Evolutionary conservation across 768 basidiomycete genomes (phyloP).

Genomic region (Leccinum disarticulatum): DNA sequence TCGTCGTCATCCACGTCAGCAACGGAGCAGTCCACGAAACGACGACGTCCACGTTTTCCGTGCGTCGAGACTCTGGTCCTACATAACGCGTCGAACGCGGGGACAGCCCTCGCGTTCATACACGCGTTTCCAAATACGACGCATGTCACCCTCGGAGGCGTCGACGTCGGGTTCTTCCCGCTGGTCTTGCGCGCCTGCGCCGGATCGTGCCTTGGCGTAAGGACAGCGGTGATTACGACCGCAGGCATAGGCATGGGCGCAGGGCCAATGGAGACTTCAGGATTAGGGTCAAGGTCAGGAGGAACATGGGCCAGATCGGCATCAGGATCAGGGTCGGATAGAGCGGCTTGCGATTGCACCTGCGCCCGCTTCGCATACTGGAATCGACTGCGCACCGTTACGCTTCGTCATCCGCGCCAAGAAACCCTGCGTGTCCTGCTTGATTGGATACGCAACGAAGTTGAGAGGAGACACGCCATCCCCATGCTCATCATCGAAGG

Average conservation of each 20-base stretch:
- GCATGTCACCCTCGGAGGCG: conserved; percentile 24
- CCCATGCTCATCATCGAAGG: conserved; percentile 24
- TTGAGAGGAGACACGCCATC: conserved; percentile 4
- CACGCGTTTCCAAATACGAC: conserved; percentile 26
- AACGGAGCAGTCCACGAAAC: conserved; percentile 1
- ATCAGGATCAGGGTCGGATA: not conserved
- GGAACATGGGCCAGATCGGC: not conserved
- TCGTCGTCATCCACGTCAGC: not conserved
- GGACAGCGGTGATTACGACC: not conserved
- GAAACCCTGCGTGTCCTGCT: conserved; percentile 21
- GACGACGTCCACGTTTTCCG: conserved; percentile 26
- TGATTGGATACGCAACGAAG: conserved; percentile 23
- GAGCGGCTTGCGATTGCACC: conserved; percentile 1
- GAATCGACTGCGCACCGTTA: conserved; percentile 21
- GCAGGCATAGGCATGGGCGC: not conserved
- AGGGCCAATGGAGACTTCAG: not conserved
- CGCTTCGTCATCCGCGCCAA: conserved; percentile 22
- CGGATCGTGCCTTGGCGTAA: not conserved
- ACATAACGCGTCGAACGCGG: conserved; percentile 26
- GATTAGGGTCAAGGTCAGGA: conserved; percentile 2
- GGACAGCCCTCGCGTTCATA: conserved; percentile 25
- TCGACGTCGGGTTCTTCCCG: conserved; percentile 28
- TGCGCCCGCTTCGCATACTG: conserved; percentile 15
- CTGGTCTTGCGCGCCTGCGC: conserved; percentile 13
- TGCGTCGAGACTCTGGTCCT: conserved; percentile 28